phyloP scores from a whole-genome alignment of 2,329 filamentous ascomycete species.

The Aspergillus carbonarius region DNA sequence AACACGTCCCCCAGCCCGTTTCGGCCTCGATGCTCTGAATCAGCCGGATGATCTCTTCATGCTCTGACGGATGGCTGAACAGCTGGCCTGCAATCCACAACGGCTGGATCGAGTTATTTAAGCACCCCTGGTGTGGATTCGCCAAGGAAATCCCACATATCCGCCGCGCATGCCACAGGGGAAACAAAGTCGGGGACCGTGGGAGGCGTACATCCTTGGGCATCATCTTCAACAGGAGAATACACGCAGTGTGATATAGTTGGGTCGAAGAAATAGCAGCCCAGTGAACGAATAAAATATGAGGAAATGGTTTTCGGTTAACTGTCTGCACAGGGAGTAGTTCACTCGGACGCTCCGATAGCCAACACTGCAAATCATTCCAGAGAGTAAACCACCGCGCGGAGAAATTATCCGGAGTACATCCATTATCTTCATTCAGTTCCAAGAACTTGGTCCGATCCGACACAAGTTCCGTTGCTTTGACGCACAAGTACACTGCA shows the following conservation, averaged over 20 bases:
- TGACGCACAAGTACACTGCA: conserved; percentile 57
- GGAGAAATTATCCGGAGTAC: conserved; percentile 42
- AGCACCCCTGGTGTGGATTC: conserved; percentile 56
- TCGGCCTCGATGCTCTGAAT: conserved; percentile 53
- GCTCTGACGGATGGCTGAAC: conserved; percentile 52
- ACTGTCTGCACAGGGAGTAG: conserved; percentile 48
- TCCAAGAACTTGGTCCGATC: conserved; percentile 52
- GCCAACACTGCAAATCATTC: conserved; percentile 53
- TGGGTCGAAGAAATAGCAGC: conserved; percentile 59
- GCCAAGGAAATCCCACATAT: conserved; percentile 58
- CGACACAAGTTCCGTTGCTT: conserved; percentile 52
- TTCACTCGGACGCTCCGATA: conserved; percentile 47
- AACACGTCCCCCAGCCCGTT: conserved; percentile 56
- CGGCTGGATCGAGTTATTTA: conserved; percentile 60
- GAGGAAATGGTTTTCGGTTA: conserved; percentile 50
- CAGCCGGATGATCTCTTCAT: conserved; percentile 34
- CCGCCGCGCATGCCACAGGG: conserved; percentile 56
- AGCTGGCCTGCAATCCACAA: conserved; percentile 57
- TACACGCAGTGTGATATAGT: conserved; percentile 57
- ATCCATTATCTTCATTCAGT: conserved; percentile 49
- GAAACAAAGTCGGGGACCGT: conserved; percentile 33
- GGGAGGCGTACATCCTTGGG: conserved; percentile 34
- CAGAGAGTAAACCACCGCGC: conserved; percentile 51
- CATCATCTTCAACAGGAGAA: conserved; percentile 51
- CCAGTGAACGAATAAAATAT: conserved; percentile 55